These are phyloP conservation scores for Chlamydomonas incerta DNA, from an alignment of 139 green algal species.

Conservation along the genomic window DNA sequence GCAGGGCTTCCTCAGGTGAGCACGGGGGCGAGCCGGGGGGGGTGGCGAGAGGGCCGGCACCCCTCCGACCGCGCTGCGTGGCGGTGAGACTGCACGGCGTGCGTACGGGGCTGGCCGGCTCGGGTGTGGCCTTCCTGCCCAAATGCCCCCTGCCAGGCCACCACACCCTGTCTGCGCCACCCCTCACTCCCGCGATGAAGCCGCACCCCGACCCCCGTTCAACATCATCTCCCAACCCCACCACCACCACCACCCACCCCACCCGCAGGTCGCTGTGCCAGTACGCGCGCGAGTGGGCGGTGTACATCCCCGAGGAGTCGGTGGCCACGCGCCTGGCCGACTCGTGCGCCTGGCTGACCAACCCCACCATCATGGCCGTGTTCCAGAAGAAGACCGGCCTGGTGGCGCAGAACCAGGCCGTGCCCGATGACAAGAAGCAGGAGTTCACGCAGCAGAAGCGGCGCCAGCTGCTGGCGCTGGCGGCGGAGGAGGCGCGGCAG, in stretches of 20 bases:
- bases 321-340: constrained; percentile 13
- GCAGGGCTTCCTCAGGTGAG: constrained; percentile 42
- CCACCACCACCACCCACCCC: background rate
- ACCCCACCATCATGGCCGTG: constrained; percentile 40
- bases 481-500: background rate
- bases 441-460: constrained; percentile 31
- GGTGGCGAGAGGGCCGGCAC: too few relatives aligned
- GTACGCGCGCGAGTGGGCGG: constrained; percentile 26
- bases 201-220: too few relatives aligned
- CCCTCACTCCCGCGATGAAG: too few relatives aligned
- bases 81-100: too few relatives aligned
- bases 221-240: too few relatives aligned
- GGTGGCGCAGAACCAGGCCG: constrained; percentile 17
- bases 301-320: constrained; percentile 25
- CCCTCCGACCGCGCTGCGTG: too few relatives aligned
- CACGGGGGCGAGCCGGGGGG: too few relatives aligned
- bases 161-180: too few relatives aligned
- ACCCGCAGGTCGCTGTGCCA: constrained; percentile 30
- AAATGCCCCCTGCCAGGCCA: background rate
- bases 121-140: too few relatives aligned
- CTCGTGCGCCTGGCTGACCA: constrained; percentile 36
- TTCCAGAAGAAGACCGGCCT: constrained; percentile 33
- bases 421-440: constrained; percentile 39
- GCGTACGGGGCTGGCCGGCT: too few relatives aligned
- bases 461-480: background rate